Conservation (phyloP, 192 early-diverging fungal species). For the Backusella sp. region DNA sequence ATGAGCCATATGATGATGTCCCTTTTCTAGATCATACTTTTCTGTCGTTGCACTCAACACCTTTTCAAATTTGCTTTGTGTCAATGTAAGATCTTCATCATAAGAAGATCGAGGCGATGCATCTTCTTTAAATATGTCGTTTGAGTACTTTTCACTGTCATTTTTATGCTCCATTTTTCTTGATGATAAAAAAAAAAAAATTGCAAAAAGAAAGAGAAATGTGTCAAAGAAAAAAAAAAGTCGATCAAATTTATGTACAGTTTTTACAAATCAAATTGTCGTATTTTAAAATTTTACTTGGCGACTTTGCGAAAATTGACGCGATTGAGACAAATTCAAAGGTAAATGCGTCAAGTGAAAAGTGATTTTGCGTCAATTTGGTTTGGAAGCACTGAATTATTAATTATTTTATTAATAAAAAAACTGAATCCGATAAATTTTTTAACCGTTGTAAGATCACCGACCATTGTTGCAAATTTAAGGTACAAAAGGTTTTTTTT, state of each 20-base stretch:
- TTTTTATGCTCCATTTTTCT: not conserved
- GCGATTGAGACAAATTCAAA: too few species aligned
- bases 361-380: too few species aligned
- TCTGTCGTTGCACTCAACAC: not conserved
- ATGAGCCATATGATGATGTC: not conserved
- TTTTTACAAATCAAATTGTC: too few species aligned
- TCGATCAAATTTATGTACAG: not conserved
- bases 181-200: not conserved
- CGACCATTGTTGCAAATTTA: not conserved
- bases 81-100: not conserved
- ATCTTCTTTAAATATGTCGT: not conserved
- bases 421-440: not conserved
- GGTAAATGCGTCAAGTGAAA: too few species aligned
- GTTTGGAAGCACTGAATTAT: not conserved
- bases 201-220: not conserved
- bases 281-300: too few species aligned
- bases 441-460: not conserved
- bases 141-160: not conserved
- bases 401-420: not conserved
- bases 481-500: too few species aligned
- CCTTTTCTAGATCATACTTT: not conserved
- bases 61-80: not conserved
- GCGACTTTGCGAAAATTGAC: too few species aligned
- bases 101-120: not conserved
- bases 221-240: not conserved